These are phyloP conservation scores for Casuarina equisetifolia DNA, from an alignment of 306 rosid genomes.

Conservation along the genomic window DNA sequence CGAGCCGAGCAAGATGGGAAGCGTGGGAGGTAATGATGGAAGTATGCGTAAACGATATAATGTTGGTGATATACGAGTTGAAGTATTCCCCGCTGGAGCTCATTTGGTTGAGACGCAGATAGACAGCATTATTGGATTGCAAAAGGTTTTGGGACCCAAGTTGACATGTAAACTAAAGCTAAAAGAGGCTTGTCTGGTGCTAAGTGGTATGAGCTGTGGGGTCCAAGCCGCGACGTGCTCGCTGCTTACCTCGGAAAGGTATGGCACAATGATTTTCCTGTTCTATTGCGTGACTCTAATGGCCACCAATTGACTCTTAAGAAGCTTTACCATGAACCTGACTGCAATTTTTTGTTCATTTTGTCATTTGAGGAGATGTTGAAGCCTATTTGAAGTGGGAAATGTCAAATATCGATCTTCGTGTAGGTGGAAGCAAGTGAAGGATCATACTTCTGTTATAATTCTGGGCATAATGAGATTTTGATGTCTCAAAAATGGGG, in stretches of 20 bases:
- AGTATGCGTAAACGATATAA: too few species aligned
- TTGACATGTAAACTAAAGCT: not conserved
- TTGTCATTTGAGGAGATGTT: too few species aligned
- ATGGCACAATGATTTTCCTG: not conserved
- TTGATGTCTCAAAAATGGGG: not conserved
- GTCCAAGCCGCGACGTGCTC: not conserved
- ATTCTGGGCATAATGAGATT: not conserved
- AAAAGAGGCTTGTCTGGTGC: not conserved
- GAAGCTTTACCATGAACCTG: not conserved
- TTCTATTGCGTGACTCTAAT: not conserved
- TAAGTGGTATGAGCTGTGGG: not conserved
- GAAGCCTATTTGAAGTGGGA: too few species aligned
- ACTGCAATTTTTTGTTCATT: too few species aligned
- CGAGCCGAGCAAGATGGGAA: too few species aligned
- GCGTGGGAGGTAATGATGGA: too few species aligned
- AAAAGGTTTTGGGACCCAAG: not conserved
- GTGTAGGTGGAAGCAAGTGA: not conserved
- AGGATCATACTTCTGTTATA: not conserved
- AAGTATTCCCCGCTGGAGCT: not conserved
- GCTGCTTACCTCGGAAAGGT: not conserved
- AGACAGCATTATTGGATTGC: not conserved
- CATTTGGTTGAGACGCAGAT: not conserved
- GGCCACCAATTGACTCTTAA: not conserved
- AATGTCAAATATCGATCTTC: too few species aligned
- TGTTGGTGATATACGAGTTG: too few species aligned